Base-by-base conservation (phyloP, 2,329 filamentous ascomycete species). In the Beauveria asiatica region DNA sequence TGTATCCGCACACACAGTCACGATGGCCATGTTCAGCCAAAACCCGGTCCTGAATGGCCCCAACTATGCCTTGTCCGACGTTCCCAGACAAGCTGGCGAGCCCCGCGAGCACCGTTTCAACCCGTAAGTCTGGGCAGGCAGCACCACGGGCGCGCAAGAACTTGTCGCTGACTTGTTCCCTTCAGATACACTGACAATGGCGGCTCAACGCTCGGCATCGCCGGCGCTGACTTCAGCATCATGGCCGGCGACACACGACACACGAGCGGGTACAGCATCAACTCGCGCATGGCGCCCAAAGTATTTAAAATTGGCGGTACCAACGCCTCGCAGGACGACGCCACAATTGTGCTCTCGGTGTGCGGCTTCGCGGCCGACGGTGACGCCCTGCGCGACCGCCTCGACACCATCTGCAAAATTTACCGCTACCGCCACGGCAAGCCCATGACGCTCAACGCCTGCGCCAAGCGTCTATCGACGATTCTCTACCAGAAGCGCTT, bases 381-480 rank as follows among this genome's bases (percentile, higher is more conserved):
- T 62, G 86, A 92, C 69, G 93, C 94, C 41, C 81, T 99, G 67
- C 93, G 94, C 76, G 93, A 97, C 78, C 89, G 91, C 65, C 84
- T 97, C 65, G 93, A 97, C 73, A 87, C 90, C 64, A 85, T 96
- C 70, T 94, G 95, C 81, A 97, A 96, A 82, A 96, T 97, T 88
- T 97, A 97, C 84, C 90, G 89, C 70, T 97, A 97, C 80, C 92
- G 95, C 74, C 93, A 97, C 75, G 91, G 91, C 75, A 99, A 97
- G 81, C 86, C 90, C 65, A 99, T 99, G 88, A 88, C 85, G 65
- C 89, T 97, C 70, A 88, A 90, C 70, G 94, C 94, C 53, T 97
- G 93, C 76, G 95, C 94, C 60, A 93, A 97, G 78, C 87, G 93
- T 60, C 83, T 99, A 63, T 93, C 90, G 45, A 97, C 95, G 51